Conservation (phyloP, 2,329 filamentous ascomycete genomes). For the Incumbomyces lentus region DNA sequence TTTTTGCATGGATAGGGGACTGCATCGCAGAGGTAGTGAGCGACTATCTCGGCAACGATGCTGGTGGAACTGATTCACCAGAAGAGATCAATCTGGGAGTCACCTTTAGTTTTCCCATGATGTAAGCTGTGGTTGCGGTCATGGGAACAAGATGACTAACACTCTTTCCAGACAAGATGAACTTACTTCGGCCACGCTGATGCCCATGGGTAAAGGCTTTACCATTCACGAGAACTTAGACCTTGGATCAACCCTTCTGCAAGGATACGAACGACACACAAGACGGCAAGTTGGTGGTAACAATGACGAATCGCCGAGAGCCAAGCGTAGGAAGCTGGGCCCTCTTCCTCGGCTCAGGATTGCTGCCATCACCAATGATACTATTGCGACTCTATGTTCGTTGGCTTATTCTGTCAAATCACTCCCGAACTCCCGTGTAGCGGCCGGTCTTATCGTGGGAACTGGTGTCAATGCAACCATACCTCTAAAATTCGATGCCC, state of each 20-base stretch:
- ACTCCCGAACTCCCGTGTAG: constrained; percentile 51
- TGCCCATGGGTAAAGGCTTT: constrained; percentile 51
- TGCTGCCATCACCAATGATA: constrained; percentile 69
- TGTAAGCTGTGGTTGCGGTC: constrained; percentile 26
- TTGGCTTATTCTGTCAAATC: constrained; percentile 62
- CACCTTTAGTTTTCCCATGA: constrained; percentile 41
- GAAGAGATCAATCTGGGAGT: constrained; percentile 40
- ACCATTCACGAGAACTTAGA: constrained; percentile 46
- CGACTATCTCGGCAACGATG: constrained; percentile 35
- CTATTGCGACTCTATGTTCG: constrained; percentile 68
- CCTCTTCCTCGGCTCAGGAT: constrained; percentile 57
- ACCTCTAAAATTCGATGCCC: constrained; percentile 51
- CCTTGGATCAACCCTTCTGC: constrained; percentile 43
- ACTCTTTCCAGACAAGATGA: constrained; percentile 36
- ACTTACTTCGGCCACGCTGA: constrained; percentile 44
- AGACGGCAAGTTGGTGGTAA: constrained; percentile 25
- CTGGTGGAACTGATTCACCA: constrained; percentile 29
- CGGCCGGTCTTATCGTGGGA: constrained; percentile 72
- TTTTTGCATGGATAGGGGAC: constrained; percentile 73
- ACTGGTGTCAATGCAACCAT: constrained; percentile 76
- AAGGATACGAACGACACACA: constrained; percentile 45
- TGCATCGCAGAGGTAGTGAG: constrained; percentile 64
- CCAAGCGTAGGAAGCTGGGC: constrained; percentile 33
- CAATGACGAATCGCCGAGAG: constrained; percentile 26
- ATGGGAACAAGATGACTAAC: constrained; percentile 9